Evolutionary conservation across 2,329 filamentous ascomycete genomes (phyloP), one percentile per base, ranked within the genome.

Genomic region (Cordyceps sp.): DNA sequence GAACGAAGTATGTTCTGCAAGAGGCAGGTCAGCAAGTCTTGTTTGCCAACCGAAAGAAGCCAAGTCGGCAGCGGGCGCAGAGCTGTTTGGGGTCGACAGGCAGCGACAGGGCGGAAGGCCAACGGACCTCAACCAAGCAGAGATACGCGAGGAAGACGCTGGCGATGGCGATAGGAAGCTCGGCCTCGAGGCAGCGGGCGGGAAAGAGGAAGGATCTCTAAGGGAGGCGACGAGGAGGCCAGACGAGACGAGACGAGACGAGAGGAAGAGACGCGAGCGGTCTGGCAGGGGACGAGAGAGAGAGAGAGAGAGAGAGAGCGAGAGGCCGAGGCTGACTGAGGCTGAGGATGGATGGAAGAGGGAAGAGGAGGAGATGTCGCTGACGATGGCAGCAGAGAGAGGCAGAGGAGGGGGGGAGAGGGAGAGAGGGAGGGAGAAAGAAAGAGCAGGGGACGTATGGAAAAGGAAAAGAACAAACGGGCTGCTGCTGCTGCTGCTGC

Each of bases 41-140:
- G n/a, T n/a, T n/a, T n/a, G n/a, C n/a, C n/a, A n/a, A n/a, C n/a
- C n/a, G n/a, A n/a, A n/a, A n/a, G n/a, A n/a, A n/a, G n/a, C n/a
- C n/a, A n/a, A n/a, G n/a, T n/a, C n/a, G n/a, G n/a, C n/a, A n/a
- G n/a, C n/a, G n/a, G n/a, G n/a, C n/a, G n/a, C n/a, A n/a, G n/a
- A n/a, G n/a, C n/a, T n/a, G n/a, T n/a, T n/a, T 18, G 15, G 18
- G 26, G 14, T 10, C 4, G 8, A n/a, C 8, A 16, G 15, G 3
- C 10, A 22, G 19, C 13, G 13, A 12, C 8, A 19, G 19, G 13
- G 6, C 13, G 19, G 18, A 9, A n/a, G n/a, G 10, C 18, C 13
- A 15, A 33, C 31, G 19, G 20, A 33, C 31, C 31, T 33, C 26
- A 29, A 33, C 30, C 30, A 31, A 29, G 30, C 24, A 26, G 27